Percentiles rank a stretch among this genome's conserved stretches.
Evolutionary conservation across 305 asterid species (phyloP).

Genomic region (Fraxinus nigra): DNA sequence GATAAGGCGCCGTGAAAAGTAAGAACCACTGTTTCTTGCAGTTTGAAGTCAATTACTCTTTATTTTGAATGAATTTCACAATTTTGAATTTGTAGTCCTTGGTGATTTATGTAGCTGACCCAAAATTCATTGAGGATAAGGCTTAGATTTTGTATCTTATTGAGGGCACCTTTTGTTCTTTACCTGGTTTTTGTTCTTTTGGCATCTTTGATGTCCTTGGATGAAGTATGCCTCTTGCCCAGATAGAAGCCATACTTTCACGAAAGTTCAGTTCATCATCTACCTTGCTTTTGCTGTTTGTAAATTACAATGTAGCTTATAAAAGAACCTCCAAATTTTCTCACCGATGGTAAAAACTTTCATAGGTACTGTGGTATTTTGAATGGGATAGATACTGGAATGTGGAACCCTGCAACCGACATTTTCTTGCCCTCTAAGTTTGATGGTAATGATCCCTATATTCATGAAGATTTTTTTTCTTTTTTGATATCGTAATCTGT

Average conservation of each 20-base stretch:
- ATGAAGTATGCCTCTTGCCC: neutral
- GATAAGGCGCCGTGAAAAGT: conserved; percentile 71
- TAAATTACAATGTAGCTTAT: neutral
- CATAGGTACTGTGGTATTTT: conserved; percentile 72
- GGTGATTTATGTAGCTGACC: neutral
- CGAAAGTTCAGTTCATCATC: neutral
- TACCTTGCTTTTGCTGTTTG: neutral
- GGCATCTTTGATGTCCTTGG: neutral
- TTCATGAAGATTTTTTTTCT: neutral
- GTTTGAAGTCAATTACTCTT: neutral
- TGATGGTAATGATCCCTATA: conserved; percentile 51
- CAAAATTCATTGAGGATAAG: neutral
- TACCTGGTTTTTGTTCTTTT: neutral
- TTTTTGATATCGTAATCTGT: neutral
- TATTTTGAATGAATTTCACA: neutral
- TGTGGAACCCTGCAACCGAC: conserved; percentile 89
- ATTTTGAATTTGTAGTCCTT: neutral
- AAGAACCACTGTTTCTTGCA: conserved; percentile 28
- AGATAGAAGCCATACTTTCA: neutral
- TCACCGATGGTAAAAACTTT: conserved; percentile 14
- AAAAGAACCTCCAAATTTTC: conserved; percentile 1
- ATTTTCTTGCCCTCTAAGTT: conserved; percentile 73
- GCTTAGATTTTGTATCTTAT: neutral
- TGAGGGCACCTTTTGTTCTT: neutral
- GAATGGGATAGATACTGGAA: conserved; percentile 78